Percentiles rank a stretch among this genome's conserved stretches.
phyloP scores from a whole-genome alignment of 306 rosid genomes.

The Ochetophila trinervis region DNA sequence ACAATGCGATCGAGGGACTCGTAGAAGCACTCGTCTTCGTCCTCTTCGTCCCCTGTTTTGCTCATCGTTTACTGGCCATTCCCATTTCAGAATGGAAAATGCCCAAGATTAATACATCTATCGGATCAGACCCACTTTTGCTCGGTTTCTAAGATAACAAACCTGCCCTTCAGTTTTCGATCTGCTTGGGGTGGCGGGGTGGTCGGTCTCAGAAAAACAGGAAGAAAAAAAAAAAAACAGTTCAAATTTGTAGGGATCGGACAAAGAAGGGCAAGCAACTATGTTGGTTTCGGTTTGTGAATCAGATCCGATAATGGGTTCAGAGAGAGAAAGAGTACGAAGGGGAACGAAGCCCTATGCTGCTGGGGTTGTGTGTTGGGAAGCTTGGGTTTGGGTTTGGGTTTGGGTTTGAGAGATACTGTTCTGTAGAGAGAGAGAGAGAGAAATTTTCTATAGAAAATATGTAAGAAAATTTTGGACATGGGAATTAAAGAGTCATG shows the following conservation, averaged over 20 bases:
- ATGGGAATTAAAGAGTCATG: background rate
- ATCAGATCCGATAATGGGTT: constrained; percentile 51
- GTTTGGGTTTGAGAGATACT: constrained; percentile 38
- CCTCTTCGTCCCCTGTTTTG: constrained; percentile 51
- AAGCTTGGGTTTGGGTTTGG: constrained; percentile 44
- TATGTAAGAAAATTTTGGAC: constrained; percentile 20
- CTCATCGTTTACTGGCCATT: constrained; percentile 81
- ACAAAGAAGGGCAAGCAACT: constrained; percentile 20
- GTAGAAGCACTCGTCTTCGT: constrained; percentile 69
- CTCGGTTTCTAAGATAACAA: background rate
- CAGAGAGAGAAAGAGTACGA: constrained; percentile 23
- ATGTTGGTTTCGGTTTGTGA: constrained; percentile 33
- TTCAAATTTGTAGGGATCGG: constrained; percentile 32
- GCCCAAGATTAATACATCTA: constrained; percentile 32
- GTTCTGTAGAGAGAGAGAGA: constrained; percentile 9
- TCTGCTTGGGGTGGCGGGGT: constrained; percentile 9
- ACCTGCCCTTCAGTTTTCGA: constrained; percentile 9
- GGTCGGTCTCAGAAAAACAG: background rate
- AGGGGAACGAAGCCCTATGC: constrained; percentile 70
- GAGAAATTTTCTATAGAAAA: constrained; percentile 26
- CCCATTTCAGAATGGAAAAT: constrained; percentile 67
- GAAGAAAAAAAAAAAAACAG: background rate
- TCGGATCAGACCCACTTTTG: constrained; percentile 31
- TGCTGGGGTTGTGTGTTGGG: constrained; percentile 27
- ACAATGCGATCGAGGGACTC: constrained; percentile 85